Percentiles rank a stretch among this genome's conserved stretches.
Conservation (phyloP, 2,329 filamentous ascomycete genomes). For the Scopulariopsis brevicaulis region DNA sequence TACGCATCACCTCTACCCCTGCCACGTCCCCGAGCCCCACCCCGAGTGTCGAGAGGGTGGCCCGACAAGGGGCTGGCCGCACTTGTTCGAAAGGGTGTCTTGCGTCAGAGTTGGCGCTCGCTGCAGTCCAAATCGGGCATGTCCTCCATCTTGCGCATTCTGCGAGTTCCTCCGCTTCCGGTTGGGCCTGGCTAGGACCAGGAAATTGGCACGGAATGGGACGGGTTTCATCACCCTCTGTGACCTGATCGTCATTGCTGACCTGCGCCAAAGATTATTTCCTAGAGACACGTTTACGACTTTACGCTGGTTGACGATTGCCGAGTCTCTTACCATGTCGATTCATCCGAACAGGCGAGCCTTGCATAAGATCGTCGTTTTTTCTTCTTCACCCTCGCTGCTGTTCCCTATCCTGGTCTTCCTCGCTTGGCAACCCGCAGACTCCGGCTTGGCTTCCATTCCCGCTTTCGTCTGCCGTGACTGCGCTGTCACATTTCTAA, state of each 20-base stretch:
- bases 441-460: not conserved
- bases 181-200: not conserved
- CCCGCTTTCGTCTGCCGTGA: not conserved
- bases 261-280: not conserved
- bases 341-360: conserved; percentile 3
- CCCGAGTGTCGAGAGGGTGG: not conserved
- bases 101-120: not conserved
- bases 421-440: not conserved
- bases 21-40: not conserved
- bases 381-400: not conserved
- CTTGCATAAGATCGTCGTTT: conserved; percentile 1
- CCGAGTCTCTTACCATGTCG: not conserved
- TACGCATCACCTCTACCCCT: not conserved
- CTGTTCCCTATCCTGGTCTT: not conserved
- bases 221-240: conserved; percentile 4
- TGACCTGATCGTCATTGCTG: not conserved
- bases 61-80: not conserved
- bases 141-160: not conserved
- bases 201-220: conserved; percentile 2
- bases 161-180: not conserved
- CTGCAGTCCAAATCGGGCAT: not conserved
- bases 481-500: not conserved
- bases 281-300: not conserved
- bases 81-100: not conserved
- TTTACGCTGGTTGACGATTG: not conserved